Base-by-base conservation (phyloP, 164 flowering plant species). In the Nelumbo lutea region DNA sequence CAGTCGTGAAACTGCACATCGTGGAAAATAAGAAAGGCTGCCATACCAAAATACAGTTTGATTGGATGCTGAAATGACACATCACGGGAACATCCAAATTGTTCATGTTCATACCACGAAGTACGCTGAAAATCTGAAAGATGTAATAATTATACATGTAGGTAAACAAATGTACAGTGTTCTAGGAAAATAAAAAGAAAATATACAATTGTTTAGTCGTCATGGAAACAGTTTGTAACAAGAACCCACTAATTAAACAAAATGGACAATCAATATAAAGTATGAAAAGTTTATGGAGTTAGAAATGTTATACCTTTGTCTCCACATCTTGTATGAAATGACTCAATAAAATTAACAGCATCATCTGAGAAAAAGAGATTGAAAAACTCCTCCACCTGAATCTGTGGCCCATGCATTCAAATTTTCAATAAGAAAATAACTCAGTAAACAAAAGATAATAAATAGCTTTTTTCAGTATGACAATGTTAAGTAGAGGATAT, bases 21-120 rank as follows among this genome's bases (percentile, higher is more conserved):
- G 27, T 27, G 27, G 27, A 27, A 27, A 27, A 27, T 27, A 27
- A 27, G 47, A n/a, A 8, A 13, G 27, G 27, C 27, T 52, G 4
- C 39, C 75, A 62, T 89, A 92, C 99, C 99, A 72, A 95, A 83
- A 71, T 89, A 92, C 2, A 95, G 8, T 81, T 95, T 95, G 56
- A 95, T 89, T 13, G 99, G 99, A 81, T 95, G 99, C 64, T 83
- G 90, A 78, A 95, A 95, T 62, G 93, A 88, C 44, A 83, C 68
- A 67, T 89, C 86, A 74, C 99, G 99, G 1, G 81, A 73, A 73
- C 84, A 80, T 65, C 90, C 97, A 83, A 70, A 81, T 72, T 83
- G 72, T 14, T 84, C 89, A 27, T 27, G 27, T 70, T 85, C 81
- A 27, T 60, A 72, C 99, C 99, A 95, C 41, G 80, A 65, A 52